Percentiles rank a stretch among this genome's conserved stretches.
Conservation (phyloP, 2,329 filamentous ascomycete genomes). For the Phaeosphaeriaceae sp. region DNA sequence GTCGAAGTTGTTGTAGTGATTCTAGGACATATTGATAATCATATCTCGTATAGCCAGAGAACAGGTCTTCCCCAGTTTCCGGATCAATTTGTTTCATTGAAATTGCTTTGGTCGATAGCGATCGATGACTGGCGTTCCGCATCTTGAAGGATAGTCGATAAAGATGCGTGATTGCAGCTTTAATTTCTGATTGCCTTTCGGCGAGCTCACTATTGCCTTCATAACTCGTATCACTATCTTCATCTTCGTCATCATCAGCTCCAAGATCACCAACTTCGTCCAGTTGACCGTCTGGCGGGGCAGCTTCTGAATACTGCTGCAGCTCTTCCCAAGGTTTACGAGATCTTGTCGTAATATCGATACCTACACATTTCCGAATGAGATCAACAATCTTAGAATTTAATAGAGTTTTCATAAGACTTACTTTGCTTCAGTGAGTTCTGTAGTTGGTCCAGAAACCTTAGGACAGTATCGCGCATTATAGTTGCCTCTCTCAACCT, state of each 20-base stretch:
- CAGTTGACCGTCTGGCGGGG: not conserved
- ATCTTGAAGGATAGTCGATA: slow-evolving; percentile 10
- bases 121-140: not conserved
- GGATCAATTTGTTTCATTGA: not conserved
- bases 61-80: slow-evolving; percentile 4
- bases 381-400: not conserved
- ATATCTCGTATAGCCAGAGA: slow-evolving; percentile 1
- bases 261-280: not conserved
- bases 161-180: not conserved
- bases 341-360: not conserved
- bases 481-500: not conserved
- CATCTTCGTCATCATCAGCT: not conserved
- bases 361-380: not conserved
- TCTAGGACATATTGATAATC: slow-evolving; percentile 5
- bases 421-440: not conserved
- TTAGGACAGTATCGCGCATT: not conserved
- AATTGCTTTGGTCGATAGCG: slow-evolving; percentile 1
- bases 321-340: not conserved
- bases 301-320: not conserved
- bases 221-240: not conserved
- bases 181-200: not conserved
- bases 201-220: not conserved
- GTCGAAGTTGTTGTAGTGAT: not conserved
- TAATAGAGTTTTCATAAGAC: not conserved
- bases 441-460: not conserved